These are phyloP conservation scores for Akanthomyces uredinophilus DNA, from an alignment of 2,329 filamentous ascomycete genomes.

Conservation along the genomic window DNA sequence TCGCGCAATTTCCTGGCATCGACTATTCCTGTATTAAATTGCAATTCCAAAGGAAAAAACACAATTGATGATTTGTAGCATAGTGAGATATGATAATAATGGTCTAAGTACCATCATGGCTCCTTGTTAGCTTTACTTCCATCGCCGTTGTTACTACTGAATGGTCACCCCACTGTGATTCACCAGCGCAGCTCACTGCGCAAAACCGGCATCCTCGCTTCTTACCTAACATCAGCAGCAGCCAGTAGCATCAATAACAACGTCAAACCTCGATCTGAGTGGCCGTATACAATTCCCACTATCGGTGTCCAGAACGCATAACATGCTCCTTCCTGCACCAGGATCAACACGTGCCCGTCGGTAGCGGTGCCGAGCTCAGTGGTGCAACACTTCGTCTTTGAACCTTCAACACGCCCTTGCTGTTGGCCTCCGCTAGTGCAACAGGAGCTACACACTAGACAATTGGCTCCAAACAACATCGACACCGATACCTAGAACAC, in stretches of 20 bases:
- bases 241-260: not conserved
- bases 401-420: not conserved
- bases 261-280: not conserved
- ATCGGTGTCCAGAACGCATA: not conserved
- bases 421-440: not conserved
- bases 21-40: not conserved
- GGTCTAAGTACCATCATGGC: not conserved
- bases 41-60: not conserved
- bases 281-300: not conserved
- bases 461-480: not conserved
- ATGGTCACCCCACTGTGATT: not conserved
- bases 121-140: not conserved
- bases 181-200: not conserved
- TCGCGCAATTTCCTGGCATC: not conserved
- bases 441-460: not conserved
- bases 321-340: constrained; percentile 5
- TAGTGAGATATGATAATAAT: not conserved
- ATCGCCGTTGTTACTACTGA: not conserved
- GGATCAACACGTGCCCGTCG: not conserved
- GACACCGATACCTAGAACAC: not conserved
- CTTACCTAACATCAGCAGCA: constrained; percentile 5
- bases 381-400: constrained; percentile 1
- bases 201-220: not conserved
- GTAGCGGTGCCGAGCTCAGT: not conserved
- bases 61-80: not conserved